A percentile compares a stretch with the other conserved stretches of the same genome.
phyloP scores from a whole-genome alignment of 148 eudicot species.

The Bassia scoparia region DNA sequence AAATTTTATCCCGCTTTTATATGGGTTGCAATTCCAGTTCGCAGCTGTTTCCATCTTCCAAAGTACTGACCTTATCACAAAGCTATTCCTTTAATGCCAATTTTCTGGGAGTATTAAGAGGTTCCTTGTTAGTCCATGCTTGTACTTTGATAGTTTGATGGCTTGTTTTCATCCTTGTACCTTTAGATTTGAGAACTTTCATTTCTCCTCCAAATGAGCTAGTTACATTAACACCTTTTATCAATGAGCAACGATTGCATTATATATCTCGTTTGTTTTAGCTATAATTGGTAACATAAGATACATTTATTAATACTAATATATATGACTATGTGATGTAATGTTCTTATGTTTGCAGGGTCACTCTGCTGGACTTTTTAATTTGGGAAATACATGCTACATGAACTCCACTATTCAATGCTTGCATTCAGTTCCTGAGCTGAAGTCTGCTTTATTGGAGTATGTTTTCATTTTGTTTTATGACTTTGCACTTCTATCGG shows the following conservation, averaged over 20 bases:
- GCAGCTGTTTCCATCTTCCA: background rate
- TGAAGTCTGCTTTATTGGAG: constrained; percentile 81
- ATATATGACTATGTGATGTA: constrained; percentile 3
- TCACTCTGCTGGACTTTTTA: constrained; percentile 85
- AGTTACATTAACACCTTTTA: background rate
- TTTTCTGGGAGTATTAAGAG: background rate
- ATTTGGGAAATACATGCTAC: constrained; percentile 95
- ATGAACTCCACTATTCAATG: constrained; percentile 97
- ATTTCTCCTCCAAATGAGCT: background rate
- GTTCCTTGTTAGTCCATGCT: background rate
- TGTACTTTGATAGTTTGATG: background rate
- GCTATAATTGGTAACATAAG: background rate
- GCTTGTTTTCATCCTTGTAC: background rate
- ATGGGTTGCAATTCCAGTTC: background rate
- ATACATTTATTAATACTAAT: background rate
- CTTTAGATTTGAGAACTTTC: background rate
- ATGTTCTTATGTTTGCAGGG: constrained; percentile 45
- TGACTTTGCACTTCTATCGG: background rate
- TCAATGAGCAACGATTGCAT: background rate
- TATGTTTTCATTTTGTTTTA: constrained; percentile 27
- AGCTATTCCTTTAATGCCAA: background rate
- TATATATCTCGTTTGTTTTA: background rate
- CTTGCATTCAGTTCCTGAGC: constrained; percentile 91
- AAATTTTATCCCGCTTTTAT: background rate
- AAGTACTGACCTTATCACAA: background rate